Base-by-base conservation (phyloP, 164 flowering plant genomes). In the Taxillus chinensis region DNA sequence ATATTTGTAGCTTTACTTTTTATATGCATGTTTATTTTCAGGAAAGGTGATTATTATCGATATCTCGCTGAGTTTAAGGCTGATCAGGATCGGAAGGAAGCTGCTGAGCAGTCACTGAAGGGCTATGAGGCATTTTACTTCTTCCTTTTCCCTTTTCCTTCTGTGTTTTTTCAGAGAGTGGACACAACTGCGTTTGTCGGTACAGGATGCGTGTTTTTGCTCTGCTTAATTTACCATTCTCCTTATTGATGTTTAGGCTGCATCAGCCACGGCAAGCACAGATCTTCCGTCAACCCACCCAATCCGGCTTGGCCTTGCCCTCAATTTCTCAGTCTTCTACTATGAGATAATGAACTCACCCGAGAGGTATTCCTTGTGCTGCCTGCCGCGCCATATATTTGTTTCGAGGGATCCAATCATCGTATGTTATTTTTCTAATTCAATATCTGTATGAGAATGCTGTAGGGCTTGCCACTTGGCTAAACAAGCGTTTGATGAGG, bases 401-500 rank as follows among this genome's bases (percentile, higher is more conserved):
- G 3, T 17, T 13, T 53, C 42, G 8, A 51, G 16, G 1, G 57
- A 39, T 38, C 17, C 38, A 27, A 27, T 48, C n/a, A 12, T 53
- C 45, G 45, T 15, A 2, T 0, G 38, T 45, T 50, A 14, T n/a
- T 5, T 55, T 27, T 43, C 13, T 39, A 6, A 42, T 42, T 40
- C 45, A 13, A 13, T 8, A 15, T 2, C 45, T 64, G 1, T 42
- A 48, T 40, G 46, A 52, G 41, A 49, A 27, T 27, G 55, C 60
- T 64, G 41, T 77, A 90, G 95, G 77, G 97, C 97, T 1, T 90
- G 97, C 75, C 92, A 90, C 73, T 69, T 90, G 79, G 95, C 95
- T 14, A 87, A 86, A 66, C 90, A 87, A 82, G 95, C 95, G 10
- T 90, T 90, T 69, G 97, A 90, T 68, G 97, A 87, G 74, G 97